Evolutionary conservation across 805 yeast species (phyloP), one percentile per base, ranked within the genome.

Genomic region (Metschnikowia continentalis): DNA sequence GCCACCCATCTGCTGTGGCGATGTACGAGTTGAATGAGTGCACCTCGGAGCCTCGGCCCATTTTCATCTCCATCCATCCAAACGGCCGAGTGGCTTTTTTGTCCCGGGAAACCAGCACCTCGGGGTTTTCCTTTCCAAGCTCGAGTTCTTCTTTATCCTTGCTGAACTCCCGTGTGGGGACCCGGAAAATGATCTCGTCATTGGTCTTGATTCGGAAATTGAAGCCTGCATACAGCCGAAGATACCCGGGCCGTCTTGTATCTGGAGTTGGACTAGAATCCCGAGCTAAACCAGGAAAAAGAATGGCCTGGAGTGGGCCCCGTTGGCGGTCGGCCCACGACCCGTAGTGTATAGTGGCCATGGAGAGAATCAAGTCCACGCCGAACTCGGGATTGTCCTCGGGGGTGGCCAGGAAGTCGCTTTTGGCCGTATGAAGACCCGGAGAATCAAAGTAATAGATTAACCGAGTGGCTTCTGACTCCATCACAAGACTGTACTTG

Each of bases 271-370:
- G 69, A 10, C 60, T 58, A 2, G 82, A 68, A 59, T 90, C 88
- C 43, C 84, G 68, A 23, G 86, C 80, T 10, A 82, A 63, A 0
- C 77, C 64, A 0, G 99, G 99, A 50, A 86, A 81, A 22, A 94
- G 69, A 68, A 84, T 69, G 14, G 73, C 68, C 50, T 85, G 90
- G 8, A 91, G 60, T 1, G 83, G 78, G 2, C 74, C 75, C 15
- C 96, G 66, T 65, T 94, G 96, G 35, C 92, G 81, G 52, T 94
- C 96, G 0, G 97, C 88, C 97, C 97, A 92, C 0, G 99, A 96
- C 0, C 99, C 99, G 62, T 89, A 91, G 57, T 85, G 85, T 1
- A 90, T 69, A 0, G 88, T 83, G 0, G 90, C 82, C 49, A 79
- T 77, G 1, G 78, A 74, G 2, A 89, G 55, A 13, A 73, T 74